Conservation (phyloP, 140 eudicot genomes). For the Oenanthe javanica region DNA sequence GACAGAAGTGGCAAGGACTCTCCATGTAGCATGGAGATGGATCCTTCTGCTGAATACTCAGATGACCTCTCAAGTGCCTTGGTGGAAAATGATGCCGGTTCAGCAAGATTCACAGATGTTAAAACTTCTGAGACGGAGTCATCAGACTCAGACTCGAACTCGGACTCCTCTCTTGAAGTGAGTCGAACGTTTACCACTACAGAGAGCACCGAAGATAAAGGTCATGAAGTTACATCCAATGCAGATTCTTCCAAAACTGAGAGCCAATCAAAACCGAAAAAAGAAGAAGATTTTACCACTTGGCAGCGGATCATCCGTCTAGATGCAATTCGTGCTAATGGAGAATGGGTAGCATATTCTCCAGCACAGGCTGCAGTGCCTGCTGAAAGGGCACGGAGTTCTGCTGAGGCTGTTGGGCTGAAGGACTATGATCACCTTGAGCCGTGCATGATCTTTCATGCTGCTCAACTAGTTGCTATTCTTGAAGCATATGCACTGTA, state of each 20-base stretch:
- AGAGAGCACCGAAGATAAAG: slow-evolving; percentile 23
- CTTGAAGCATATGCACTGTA: slow-evolving; percentile 50
- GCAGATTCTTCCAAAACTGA: slow-evolving; percentile 20
- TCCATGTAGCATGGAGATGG: slow-evolving; percentile 20
- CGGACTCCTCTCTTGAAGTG: slow-evolving; percentile 35
- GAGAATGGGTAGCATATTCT: slow-evolving; percentile 37
- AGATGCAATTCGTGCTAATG: slow-evolving; percentile 55
- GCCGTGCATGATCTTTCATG: slow-evolving; percentile 39
- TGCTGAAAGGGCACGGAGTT: slow-evolving; percentile 29
- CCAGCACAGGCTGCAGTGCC: slow-evolving; percentile 35
- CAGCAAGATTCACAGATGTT: slow-evolving; percentile 21
- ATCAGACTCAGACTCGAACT: slow-evolving; percentile 19
- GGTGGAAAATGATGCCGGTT: slow-evolving; percentile 22
- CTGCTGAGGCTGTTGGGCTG: slow-evolving; percentile 44
- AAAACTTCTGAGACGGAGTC: slow-evolving; percentile 30
- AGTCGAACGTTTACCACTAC: slow-evolving; percentile 26
- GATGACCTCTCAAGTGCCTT: slow-evolving; percentile 15
- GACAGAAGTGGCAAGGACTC: slow-evolving; percentile 35
- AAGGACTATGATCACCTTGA: slow-evolving; percentile 47
- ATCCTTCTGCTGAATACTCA: slow-evolving; percentile 18
- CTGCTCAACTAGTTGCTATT: slow-evolving; percentile 47
- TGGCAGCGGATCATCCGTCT: slow-evolving; percentile 58
- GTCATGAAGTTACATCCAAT: slow-evolving; percentile 12
- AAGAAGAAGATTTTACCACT: slow-evolving; percentile 35
- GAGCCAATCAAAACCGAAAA: slow-evolving; percentile 17